Evolutionary conservation across 805 yeast genomes (phyloP), one percentile per base, ranked within the genome.

Genomic region (Clavispora carvajalis): DNA sequence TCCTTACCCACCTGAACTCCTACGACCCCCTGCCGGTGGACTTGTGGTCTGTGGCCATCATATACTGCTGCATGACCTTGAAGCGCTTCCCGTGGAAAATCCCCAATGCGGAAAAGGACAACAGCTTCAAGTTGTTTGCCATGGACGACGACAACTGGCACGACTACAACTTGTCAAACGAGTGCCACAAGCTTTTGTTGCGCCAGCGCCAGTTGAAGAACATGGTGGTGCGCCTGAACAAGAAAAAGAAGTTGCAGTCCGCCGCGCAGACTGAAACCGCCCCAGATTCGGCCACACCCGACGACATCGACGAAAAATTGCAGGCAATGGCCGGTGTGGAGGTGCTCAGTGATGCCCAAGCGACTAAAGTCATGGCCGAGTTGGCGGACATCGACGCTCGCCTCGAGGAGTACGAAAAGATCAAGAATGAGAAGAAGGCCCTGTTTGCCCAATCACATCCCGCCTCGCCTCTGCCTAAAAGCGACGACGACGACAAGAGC

Each of bases 81-180:
- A 81, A 85, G 62, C 74, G 90, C 55, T 85, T 85, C 57, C 95
- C 95, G 2, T 85, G 95, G 95, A 85, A 85, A 58, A 85, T 82
- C 2, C 95, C 95, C 10, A 77, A 75, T 49, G 67, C 58, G 2
- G 59, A 55, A 7, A 55, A 54, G 24, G 95, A 85, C 59, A 80
- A 82, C 47, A 81, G 88, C 52, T 85, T 79, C 59, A 75, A 73
- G 49, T 63, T 85, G 23, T 85, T 76, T 54, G 76, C 80, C 24
- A 60, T 76, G 72, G 71, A 67, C 5, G 93, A 85, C 63, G 93
- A 85, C 53, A 71, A 73, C 38, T 82, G 83, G 53, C 93, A 85
- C 60, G 90, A 85, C 61, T 85, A 85, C 63, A 64, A 64, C 18
- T 74, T 80, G 47, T 79, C 86, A 49, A 89, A 90, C 24, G 78